Percentiles rank a stretch among this genome's conserved stretches.
phyloP scores from a whole-genome alignment of 164 flowering plant species.

The Tetracentron sinense region DNA sequence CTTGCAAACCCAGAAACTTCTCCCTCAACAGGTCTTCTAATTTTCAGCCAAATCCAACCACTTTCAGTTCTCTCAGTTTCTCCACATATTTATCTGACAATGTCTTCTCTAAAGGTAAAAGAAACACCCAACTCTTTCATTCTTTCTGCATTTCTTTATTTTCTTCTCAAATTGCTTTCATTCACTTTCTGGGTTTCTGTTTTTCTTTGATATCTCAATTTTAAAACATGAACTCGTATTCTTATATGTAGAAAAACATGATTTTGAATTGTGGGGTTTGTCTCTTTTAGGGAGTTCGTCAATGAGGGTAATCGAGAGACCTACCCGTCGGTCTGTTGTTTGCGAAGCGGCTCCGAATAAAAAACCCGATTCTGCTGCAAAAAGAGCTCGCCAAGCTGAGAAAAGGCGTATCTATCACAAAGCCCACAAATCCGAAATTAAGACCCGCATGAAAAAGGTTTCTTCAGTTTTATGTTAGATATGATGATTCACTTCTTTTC shows the following conservation, averaged over 20 bases:
- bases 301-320: constrained; percentile 32
- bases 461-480: not conserved
- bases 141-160: not conserved
- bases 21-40: constrained; percentile 25
- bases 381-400: constrained; percentile 92
- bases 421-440: constrained; percentile 68
- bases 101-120: constrained; percentile 42
- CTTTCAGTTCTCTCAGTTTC: constrained; percentile 46
- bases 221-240: not conserved
- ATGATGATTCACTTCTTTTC: not conserved
- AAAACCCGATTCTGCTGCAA: constrained; percentile 81
- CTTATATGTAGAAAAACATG: not conserved
- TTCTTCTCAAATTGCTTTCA: not conserved
- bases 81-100: constrained; percentile 35
- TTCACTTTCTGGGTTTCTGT: not conserved
- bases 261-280: constrained; percentile 6
- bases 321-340: constrained; percentile 45
- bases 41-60: constrained; percentile 7
- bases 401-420: constrained; percentile 75
- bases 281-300: constrained; percentile 45
- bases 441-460: constrained; percentile 94
- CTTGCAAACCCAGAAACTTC: constrained; percentile 29
- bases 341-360: constrained; percentile 66
- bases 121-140: not conserved
- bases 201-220: not conserved